Conservation (phyloP, 208 protist genomes). For the Acanthamoeba lenticulata region DNA sequence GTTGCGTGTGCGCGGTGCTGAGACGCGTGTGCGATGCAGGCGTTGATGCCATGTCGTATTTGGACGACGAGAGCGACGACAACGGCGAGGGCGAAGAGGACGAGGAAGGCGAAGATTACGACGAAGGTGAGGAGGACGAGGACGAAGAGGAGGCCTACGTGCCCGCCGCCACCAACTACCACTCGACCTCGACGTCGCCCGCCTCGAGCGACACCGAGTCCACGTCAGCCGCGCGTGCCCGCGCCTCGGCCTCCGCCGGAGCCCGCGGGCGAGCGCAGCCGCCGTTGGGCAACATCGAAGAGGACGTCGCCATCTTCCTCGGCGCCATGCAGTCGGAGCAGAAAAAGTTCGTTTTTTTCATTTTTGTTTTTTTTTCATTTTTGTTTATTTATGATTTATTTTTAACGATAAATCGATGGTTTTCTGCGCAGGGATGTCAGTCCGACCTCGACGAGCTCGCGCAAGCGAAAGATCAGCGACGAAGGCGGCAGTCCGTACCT, state of each 20-base stretch:
- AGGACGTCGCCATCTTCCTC: not conserved
- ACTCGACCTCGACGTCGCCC: not conserved
- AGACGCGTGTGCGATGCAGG: not conserved
- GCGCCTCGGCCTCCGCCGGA: not conserved
- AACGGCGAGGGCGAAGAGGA: not conserved
- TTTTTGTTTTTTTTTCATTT: not conserved
- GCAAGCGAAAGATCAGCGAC: not conserved
- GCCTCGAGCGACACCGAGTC: not conserved
- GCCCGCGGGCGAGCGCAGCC: not conserved
- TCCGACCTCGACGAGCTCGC: not conserved
- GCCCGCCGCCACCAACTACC: not conserved
- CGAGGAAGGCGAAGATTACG: not conserved
- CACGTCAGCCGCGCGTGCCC: not conserved
- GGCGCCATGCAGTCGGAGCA: constrained; percentile 1
- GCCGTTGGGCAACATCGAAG: not conserved
- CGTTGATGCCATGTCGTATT: not conserved
- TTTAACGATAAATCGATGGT: too few species aligned
- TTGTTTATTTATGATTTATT: not conserved
- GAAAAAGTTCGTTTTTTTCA: not conserved
- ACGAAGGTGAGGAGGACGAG: not conserved
- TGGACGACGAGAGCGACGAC: not conserved
- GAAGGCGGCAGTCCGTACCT: not conserved
- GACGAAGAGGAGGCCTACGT: not conserved
- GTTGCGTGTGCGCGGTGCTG: too few species aligned
- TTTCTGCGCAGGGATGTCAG: not conserved